Conservation (phyloP, 768 basidiomycete genomes). For the Amanita thiersii region DNA sequence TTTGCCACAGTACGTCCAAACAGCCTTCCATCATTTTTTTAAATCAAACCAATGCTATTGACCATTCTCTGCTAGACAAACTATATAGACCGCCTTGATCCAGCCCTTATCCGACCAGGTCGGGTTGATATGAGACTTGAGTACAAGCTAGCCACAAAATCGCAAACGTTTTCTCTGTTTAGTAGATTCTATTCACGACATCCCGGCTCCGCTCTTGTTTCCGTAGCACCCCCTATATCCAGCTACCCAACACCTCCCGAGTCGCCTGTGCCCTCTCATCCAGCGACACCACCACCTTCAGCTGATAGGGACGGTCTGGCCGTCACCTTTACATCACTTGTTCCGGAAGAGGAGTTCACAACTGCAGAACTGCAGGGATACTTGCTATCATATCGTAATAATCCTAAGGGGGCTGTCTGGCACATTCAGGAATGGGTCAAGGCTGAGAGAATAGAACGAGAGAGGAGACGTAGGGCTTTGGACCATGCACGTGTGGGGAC, state of each 20-base stretch:
- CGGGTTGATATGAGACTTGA: conserved; percentile 46
- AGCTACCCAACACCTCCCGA: conserved; percentile 5
- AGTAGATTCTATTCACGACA: conserved; percentile 37
- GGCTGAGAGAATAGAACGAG: conserved; percentile 24
- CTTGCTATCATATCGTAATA: conserved; percentile 35
- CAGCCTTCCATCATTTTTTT: not conserved
- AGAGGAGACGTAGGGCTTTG: conserved; percentile 25
- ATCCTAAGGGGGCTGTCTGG: conserved; percentile 25
- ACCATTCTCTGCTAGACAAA: too few species aligned
- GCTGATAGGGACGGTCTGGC: conserved; percentile 31
- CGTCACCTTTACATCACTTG: conserved; percentile 25
- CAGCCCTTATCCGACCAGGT: conserved; percentile 49
- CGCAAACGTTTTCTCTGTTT: conserved; percentile 42
- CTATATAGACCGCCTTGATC: conserved; percentile 45
- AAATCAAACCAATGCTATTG: too few species aligned
- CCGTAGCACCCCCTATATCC: conserved; percentile 12
- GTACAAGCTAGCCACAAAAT: conserved; percentile 38
- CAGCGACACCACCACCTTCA: too few species aligned
- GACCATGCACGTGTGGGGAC: too few species aligned
- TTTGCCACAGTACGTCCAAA: conserved; percentile 43
- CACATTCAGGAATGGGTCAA: conserved; percentile 36
- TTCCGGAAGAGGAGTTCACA: conserved; percentile 44
- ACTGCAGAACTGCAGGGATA: conserved; percentile 58
- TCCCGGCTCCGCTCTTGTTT: conserved; percentile 11
- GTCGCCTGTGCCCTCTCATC: too few species aligned